A percentile compares a stretch with the other conserved stretches of the same genome.
These are phyloP conservation scores for Sambucus nigra DNA, from an alignment of 129 eudicot genomes.

Conservation along the genomic window DNA sequence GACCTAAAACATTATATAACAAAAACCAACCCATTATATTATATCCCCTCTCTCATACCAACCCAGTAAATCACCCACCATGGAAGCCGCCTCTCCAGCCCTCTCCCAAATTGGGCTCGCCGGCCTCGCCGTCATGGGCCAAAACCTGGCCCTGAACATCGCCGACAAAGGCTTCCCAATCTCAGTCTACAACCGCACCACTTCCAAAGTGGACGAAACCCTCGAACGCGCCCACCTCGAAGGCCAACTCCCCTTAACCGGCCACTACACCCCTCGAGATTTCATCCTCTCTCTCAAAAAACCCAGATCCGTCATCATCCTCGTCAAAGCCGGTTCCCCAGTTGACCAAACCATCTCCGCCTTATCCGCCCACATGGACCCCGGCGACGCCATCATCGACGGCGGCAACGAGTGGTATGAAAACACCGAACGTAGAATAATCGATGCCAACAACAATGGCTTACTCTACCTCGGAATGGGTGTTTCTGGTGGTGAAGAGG, in stretches of 20 bases:
- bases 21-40: too few species aligned
- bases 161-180: constrained; percentile 88
- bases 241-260: constrained; percentile 63
- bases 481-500: constrained; percentile 91
- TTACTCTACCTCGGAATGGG: constrained; percentile 87
- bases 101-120: constrained; percentile 85
- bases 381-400: constrained; percentile 87
- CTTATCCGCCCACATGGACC: constrained; percentile 62
- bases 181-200: constrained; percentile 85
- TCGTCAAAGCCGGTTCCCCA: constrained; percentile 90
- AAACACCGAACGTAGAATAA: constrained; percentile 66
- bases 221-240: constrained; percentile 67
- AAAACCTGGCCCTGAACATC: constrained; percentile 80
- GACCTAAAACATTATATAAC: too few species aligned
- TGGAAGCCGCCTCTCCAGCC: constrained; percentile 28
- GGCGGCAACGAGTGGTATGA: constrained; percentile 97
- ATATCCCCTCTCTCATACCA: neutral
- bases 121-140: constrained; percentile 97
- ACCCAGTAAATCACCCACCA: constrained; percentile 4
- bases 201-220: constrained; percentile 76
- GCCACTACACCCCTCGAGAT: constrained; percentile 68
- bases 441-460: constrained; percentile 37
- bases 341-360: constrained; percentile 85
- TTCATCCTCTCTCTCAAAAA: constrained; percentile 60
- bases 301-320: constrained; percentile 85